These are phyloP conservation scores for Pythium brachiatum DNA, from an alignment of 352 stramenopile species.

Conservation along the genomic window DNA sequence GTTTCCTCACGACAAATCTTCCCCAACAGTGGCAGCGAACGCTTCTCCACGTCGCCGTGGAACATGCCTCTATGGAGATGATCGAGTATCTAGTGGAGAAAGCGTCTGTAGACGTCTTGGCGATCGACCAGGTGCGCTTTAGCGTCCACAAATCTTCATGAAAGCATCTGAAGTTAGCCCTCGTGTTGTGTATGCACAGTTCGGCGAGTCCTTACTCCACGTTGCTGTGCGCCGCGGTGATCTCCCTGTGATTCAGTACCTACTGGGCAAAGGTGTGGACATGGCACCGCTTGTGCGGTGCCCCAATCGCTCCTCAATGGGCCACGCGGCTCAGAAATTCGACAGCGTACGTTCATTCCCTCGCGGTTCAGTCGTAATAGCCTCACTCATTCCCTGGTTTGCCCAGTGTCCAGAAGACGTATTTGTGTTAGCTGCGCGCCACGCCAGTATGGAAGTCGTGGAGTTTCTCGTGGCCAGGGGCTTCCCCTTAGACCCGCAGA, in stretches of 20 bases:
- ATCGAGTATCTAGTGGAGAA: conserved; percentile 4
- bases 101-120: not conserved
- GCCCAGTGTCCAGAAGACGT: conserved; percentile 17
- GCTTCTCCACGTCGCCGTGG: not conserved
- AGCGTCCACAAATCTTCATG: too few relatives aligned
- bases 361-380: too few relatives aligned
- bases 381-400: not conserved
- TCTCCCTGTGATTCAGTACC: conserved; percentile 3
- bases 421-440: conserved; percentile 9
- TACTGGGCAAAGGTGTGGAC: conserved; percentile 3
- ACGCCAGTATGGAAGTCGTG: conserved; percentile 8
- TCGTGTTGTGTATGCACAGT: not conserved
- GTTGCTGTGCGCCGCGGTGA: conserved; percentile 4
- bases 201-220: conserved; percentile 13
- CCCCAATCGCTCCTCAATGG: conserved; percentile 12
- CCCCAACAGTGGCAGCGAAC: not conserved
- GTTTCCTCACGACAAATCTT: not conserved
- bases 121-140: conserved; percentile 9
- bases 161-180: not conserved
- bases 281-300: conserved; percentile 11
- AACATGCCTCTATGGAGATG: not conserved
- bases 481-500: conserved; percentile 5
- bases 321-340: conserved; percentile 7
- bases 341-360: conserved; percentile 6
- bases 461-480: conserved; percentile 1